Evolutionary conservation across 768 basidiomycete species (phyloP), one percentile per base, ranked within the genome.

Genomic region (Pleurotus giganteus): DNA sequence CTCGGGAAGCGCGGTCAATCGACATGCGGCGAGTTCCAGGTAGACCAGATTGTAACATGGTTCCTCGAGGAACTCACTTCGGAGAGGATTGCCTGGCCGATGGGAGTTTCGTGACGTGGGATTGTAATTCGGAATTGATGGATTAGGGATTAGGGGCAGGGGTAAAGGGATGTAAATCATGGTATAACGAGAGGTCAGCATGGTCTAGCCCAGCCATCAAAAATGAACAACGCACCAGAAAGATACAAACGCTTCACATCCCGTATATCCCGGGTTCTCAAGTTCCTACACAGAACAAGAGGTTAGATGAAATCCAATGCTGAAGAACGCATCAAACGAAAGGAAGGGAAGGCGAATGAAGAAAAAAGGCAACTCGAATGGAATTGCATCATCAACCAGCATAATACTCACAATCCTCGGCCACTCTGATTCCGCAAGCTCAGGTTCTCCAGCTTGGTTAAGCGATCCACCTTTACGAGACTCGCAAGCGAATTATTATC

Each of bases 171-270:
- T 17, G 11, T 19, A 47, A 29, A 44, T n/a, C n/a, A 39, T 54
- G 26, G 21, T 29, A 56, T 50, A 21, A 44, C 29, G 31, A 26
- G n/a, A 29, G 26, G 47, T 55, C 56, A 60, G 46, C 58, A 55
- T 56, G 46, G 39, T 29, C 62, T 57, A 58, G 53, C 54, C 60
- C 50, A 49, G 39, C 47, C 24, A 28, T 37, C 54, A 49, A 54
- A 54, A 53, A 56, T 23, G 41, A 52, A 49, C 34, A 54, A 78
- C 90, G 60, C 68, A 93, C 94, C 93, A 60, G 93, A 95, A 53
- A 98, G 83, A 77, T 98, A 99, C 66, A 98, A 73, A 52, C 95
- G 85, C 73, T 94, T 95, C 63, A 94, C 86, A 74, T 95, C 92
- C 65, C 91, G 85, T 65, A 97, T 82, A 66, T 93, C 89, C 63